Base-by-base conservation (phyloP, 2,329 filamentous ascomycete genomes). In the Paecilomyces fulvus region DNA sequence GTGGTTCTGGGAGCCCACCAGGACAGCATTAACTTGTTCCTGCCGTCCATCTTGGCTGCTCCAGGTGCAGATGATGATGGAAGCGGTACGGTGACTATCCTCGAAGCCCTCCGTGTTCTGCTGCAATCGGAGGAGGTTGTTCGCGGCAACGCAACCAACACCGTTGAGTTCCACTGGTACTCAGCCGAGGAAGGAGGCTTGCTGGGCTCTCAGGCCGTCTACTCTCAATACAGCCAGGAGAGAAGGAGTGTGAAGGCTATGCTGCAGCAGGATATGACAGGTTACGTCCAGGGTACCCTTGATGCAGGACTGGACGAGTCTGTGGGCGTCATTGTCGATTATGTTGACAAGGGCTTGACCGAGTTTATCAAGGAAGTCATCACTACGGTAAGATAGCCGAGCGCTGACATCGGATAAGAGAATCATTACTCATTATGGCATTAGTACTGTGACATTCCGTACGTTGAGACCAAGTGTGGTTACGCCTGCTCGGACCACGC, bases 201-300 rank as follows among this genome's bases (percentile, higher is more conserved):
- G 50, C 81, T 95, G 3, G 91, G 91, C 58, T 92, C 88, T 65
- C 91, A 96, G 72, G 92, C 89, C 55, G 89, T 97, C 71, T 97
- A 96, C 78, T 80, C 83, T 53, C 77, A 83, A 7, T 97, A 97
- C 68, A 86, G 89, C 73, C 84, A 86, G 70, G 74, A 82, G 21
- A 80, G 82, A 30, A 83, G 86, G 25, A 85, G 92, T 62, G 81
- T 97, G 72, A 95, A 92, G 76, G 92, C 92, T 31, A 97, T 97
- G 94, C 83, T 97, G 55, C 92, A 97, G 77, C 92, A 97, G 75
- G 92, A 97, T 73, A 97, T 97, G 92, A 95, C 90, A 1, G 92
- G 92, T 17, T 96, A 88, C 70, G 82, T 91, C 4, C 84, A 92
- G 70, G 86, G 86, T 66, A 95, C 91, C 0, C 76, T 94, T 20